Evolutionary conservation across 2,329 filamentous ascomycete genomes (phyloP).

Genomic region (Verruconis gallopava): DNA sequence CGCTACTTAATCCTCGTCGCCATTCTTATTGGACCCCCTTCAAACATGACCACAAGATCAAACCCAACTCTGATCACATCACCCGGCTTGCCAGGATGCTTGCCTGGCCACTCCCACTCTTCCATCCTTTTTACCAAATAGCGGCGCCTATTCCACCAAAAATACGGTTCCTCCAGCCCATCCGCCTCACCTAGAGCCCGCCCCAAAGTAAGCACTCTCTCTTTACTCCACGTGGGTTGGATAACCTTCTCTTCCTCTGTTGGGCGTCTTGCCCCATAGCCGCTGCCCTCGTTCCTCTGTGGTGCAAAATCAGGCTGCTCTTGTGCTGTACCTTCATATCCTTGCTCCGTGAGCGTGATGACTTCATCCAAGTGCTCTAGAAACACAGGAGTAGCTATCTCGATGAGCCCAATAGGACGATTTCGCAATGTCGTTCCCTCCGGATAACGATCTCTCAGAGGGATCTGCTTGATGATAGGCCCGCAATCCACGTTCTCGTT

Average conservation of each 20-base stretch:
- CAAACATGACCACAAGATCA: conserved; percentile 1
- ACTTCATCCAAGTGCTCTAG: background rate
- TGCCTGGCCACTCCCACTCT: background rate
- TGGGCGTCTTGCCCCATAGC: background rate
- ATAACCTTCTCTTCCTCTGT: background rate
- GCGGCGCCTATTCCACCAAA: background rate
- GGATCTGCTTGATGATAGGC: background rate
- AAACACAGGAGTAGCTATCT: background rate
- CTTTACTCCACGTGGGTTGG: background rate
- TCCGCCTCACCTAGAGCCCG: background rate
- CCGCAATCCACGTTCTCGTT: conserved; percentile 1
- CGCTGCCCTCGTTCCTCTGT: background rate
- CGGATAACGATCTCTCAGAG: background rate
- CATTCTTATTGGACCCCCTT: background rate
- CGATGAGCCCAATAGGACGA: background rate
- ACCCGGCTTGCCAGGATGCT: background rate
- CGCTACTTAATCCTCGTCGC: background rate
- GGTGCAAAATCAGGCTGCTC: background rate
- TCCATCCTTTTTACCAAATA: background rate
- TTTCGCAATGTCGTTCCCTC: background rate
- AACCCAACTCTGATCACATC: background rate
- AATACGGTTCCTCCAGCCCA: background rate
- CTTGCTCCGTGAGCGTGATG: background rate
- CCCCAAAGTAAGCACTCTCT: background rate
- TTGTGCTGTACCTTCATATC: background rate